phyloP scores from a whole-genome alignment of 2,329 filamentous ascomycete species.

The Neonectria magnoliae region DNA sequence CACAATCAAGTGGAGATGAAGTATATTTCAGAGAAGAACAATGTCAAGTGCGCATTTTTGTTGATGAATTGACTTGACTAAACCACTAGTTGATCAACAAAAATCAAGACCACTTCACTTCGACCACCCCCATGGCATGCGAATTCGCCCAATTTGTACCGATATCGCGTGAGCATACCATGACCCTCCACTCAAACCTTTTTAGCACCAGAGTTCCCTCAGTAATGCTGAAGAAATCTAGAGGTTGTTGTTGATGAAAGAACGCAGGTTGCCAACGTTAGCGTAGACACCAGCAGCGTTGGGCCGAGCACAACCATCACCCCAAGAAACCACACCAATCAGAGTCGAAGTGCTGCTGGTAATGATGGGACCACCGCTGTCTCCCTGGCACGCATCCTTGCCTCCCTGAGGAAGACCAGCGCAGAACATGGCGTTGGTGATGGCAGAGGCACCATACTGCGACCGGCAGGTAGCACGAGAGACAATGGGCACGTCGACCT shows the following conservation, averaged over 20 bases:
- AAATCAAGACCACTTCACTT: not conserved
- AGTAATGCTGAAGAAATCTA: not conserved
- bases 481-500: constrained; percentile 46
- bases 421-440: constrained; percentile 48
- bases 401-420: constrained; percentile 42
- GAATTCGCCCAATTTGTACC: not conserved
- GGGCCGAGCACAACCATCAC: constrained; percentile 42
- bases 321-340: constrained; percentile 46
- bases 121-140: not conserved
- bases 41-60: not conserved
- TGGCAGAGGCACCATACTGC: constrained; percentile 35
- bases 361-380: constrained; percentile 47
- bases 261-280: constrained; percentile 37
- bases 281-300: constrained; percentile 44
- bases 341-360: constrained; percentile 33
- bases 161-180: not conserved
- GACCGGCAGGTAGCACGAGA: constrained; percentile 39
- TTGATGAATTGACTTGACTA: not conserved
- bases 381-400: constrained; percentile 47
- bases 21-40: not conserved
- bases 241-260: constrained; percentile 41
- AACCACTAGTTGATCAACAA: not conserved
- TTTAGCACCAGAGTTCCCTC: not conserved
- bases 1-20: not conserved
- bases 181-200: not conserved